Conservation (phyloP, 257 asterid genomes). For the Cordia subcordata region DNA sequence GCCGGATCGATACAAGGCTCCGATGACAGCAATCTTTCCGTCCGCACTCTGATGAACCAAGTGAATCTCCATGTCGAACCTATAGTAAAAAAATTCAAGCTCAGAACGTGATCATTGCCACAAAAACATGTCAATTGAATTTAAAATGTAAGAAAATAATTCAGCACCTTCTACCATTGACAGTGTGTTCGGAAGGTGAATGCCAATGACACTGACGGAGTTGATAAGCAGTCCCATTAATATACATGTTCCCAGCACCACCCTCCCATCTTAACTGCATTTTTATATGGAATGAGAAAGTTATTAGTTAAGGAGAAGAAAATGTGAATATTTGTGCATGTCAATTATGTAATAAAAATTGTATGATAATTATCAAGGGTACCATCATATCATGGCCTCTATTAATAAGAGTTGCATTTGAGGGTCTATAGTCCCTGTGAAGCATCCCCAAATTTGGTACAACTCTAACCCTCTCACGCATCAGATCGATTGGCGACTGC, state of each 20-base stretch:
- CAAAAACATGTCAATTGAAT: background rate
- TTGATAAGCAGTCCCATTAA: slow-evolving; percentile 49
- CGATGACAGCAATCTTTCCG: slow-evolving; percentile 53
- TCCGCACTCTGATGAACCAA: slow-evolving; percentile 55
- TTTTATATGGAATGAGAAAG: background rate
- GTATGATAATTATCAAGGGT: background rate
- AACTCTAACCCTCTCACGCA: slow-evolving; percentile 44
- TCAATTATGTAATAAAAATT: background rate
- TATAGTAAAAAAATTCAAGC: no score
- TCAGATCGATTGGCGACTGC: slow-evolving; percentile 78
- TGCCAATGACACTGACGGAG: slow-evolving; percentile 82
- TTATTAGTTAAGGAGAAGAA: no score
- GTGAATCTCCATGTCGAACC: slow-evolving; percentile 68
- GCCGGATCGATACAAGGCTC: slow-evolving; percentile 59
- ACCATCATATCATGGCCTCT: slow-evolving; percentile 93
- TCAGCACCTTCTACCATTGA: slow-evolving; percentile 54
- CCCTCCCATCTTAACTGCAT: slow-evolving; percentile 57
- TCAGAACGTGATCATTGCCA: background rate
- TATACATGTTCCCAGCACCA: slow-evolving; percentile 47
- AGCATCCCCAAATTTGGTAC: slow-evolving; percentile 49
- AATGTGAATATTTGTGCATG: background rate
- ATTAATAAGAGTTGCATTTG: slow-evolving; percentile 59
- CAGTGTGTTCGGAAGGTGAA: slow-evolving; percentile 76
- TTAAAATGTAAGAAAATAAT: background rate
- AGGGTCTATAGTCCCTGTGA: slow-evolving; percentile 31